Evolutionary conservation across 2,329 filamentous ascomycete genomes (phyloP).

Genomic region (Delphinella strobiligena): DNA sequence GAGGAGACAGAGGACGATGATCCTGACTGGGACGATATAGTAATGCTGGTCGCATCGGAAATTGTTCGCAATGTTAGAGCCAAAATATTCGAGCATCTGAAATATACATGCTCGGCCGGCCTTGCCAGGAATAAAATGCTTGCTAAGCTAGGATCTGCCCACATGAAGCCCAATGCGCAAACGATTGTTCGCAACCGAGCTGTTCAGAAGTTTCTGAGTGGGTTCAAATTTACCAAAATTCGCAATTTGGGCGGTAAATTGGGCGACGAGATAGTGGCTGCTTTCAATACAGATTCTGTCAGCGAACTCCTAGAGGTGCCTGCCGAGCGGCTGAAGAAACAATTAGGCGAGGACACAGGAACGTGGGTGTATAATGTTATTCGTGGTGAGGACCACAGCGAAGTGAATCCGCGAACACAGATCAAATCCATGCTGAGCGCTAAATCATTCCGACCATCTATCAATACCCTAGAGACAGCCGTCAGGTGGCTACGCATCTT

Average conservation of each 20-base stretch:
- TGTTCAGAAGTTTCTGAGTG: constrained; percentile 62
- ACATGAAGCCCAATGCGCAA: constrained; percentile 90
- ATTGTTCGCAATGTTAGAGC: constrained; percentile 68
- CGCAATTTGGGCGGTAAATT: constrained; percentile 91
- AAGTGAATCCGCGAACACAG: constrained; percentile 81
- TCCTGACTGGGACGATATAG: constrained; percentile 94
- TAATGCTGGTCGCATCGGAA: constrained; percentile 74
- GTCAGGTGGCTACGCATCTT: constrained; percentile 84
- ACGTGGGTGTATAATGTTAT: constrained; percentile 76
- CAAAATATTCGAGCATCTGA: constrained; percentile 55
- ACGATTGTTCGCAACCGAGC: constrained; percentile 87
- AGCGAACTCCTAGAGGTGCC: constrained; percentile 61
- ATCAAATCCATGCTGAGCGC: constrained; percentile 97
- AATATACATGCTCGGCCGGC: constrained; percentile 87
- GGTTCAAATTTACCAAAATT: constrained; percentile 91
- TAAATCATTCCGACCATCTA: constrained; percentile 82
- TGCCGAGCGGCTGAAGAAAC: constrained; percentile 63
- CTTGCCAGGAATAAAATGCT: constrained; percentile 89
- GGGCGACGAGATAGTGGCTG: constrained; percentile 71
- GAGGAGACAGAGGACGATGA: constrained; percentile 62
- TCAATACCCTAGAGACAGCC: constrained; percentile 67
- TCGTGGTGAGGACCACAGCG: constrained; percentile 72
- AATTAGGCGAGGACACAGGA: constrained; percentile 73
- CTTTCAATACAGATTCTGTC: constrained; percentile 70
- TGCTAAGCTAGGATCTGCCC: constrained; percentile 80